Base-by-base conservation (phyloP, 345 rosid species). In the Odontarrhena argentea region DNA sequence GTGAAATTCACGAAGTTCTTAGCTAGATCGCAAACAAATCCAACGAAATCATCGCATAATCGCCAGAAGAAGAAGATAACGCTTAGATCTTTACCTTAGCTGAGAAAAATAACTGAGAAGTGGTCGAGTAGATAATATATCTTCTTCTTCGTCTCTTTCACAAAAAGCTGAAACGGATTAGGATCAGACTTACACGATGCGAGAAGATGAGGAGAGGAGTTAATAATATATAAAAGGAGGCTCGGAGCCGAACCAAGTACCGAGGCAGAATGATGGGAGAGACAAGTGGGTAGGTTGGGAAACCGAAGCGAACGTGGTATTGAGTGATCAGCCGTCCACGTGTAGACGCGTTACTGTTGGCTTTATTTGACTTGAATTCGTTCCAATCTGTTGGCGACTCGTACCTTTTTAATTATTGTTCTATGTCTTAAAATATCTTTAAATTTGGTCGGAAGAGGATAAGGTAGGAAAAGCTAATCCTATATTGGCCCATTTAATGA, bases 311-410 rank as follows among this genome's bases (percentile, higher is more conserved):
- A 54, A 55, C 64, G 9, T 56, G 78, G 55, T 56, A 44, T 45
- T 38, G 62, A 49, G 70, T 58, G 52, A 69, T 52, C 75, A n/a
- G 8, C 63, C 68, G 62, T 75, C 67, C 78, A 63, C 74, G 75
- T 63, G 71, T 50, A 1, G 34, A 70, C 71, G 79, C 71, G 71
- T 75, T 65, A 75, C 68, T 75, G 79, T 30, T 65, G 79, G 59
- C 71, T 64, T 69, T 53, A 34, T 24, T 49, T 70, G 59, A 69
- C 79, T 70, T 68, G 2, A 5, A 7, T 60, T 28, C 68, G 38
- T 38, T 18, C 58, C 53, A 67, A 67, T 67, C 77, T 25, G 52
- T 61, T 60, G 63, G 68, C 73, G 55, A 47, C 58, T 47, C 58
- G 24, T 58, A 12, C 5, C n/a, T 25, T 28, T 74, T 74, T 10